These are phyloP conservation scores for Phaeoacremonium minimum DNA, from an alignment of 2,329 filamentous ascomycete species.

Conservation along the genomic window DNA sequence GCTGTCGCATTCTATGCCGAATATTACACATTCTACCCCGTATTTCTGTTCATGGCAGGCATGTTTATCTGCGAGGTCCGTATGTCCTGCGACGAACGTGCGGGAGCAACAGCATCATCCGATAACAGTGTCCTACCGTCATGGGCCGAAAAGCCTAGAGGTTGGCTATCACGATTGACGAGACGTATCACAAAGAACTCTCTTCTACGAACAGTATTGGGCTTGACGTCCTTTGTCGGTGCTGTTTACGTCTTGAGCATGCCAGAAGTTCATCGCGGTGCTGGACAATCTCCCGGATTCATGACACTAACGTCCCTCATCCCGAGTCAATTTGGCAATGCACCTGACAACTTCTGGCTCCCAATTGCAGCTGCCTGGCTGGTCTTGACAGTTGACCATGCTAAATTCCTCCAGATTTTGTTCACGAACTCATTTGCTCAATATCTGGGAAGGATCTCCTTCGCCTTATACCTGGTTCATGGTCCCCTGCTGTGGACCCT, in stretches of 20 bases:
- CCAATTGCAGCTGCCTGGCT: slow-evolving; percentile 3
- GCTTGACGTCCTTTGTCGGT: slow-evolving; percentile 1
- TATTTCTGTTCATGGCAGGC: slow-evolving; percentile 22
- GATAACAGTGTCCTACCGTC: background rate
- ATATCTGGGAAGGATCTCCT: slow-evolving; percentile 10
- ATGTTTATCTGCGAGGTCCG: slow-evolving; percentile 24
- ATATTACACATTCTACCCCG: slow-evolving; percentile 14
- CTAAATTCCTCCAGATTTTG: slow-evolving; percentile 4
- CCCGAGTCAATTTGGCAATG: background rate
- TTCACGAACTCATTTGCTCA: slow-evolving; percentile 9
- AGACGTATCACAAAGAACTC: background rate
- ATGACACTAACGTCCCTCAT: slow-evolving; percentile 3
- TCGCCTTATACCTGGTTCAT: slow-evolving; percentile 7
- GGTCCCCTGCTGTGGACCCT: slow-evolving; percentile 9
- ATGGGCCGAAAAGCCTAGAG: slow-evolving; percentile 3
- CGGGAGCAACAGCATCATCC: background rate
- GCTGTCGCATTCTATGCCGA: slow-evolving; percentile 16
- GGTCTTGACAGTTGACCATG: slow-evolving; percentile 3
- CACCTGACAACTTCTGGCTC: slow-evolving; percentile 3
- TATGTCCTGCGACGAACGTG: slow-evolving; percentile 14
- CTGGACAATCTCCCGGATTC: slow-evolving; percentile 1
- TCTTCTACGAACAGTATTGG: background rate
- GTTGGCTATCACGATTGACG: background rate
- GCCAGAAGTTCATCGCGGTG: background rate
- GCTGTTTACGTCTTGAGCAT: slow-evolving; percentile 6